A percentile compares a stretch with the other conserved stretches of the same genome.
phyloP scores from a whole-genome alignment of 257 asterid genomes.

The Salvia rosmarinus region DNA sequence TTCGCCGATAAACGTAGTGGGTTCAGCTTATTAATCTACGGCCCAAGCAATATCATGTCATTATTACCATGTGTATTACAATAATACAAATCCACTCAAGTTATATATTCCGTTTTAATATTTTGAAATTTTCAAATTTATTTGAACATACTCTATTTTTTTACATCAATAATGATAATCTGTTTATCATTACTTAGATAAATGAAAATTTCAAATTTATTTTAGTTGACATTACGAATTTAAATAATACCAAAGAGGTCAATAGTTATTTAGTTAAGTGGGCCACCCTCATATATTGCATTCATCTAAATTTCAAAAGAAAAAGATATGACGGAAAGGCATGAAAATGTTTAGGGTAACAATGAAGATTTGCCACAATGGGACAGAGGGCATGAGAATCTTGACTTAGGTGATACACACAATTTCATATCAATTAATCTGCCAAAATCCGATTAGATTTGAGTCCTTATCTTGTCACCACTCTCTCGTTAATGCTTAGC shows the following conservation, averaged over 20 bases:
- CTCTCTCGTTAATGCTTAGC: conserved; percentile 20
- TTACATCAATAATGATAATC: background rate
- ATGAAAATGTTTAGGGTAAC: conserved; percentile 25
- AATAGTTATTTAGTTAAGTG: conserved; percentile 30
- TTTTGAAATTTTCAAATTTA: background rate
- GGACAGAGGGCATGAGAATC: conserved; percentile 63
- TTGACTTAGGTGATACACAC: conserved; percentile 45
- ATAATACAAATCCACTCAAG: background rate
- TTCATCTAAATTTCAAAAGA: conserved; percentile 37
- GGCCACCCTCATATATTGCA: conserved; percentile 39
- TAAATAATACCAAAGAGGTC: background rate
- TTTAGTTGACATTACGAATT: background rate
- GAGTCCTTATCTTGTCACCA: conserved; percentile 48
- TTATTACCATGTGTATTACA: background rate
- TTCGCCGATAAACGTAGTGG: conserved; percentile 10
- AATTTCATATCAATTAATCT: conserved; percentile 31
- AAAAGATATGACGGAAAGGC: conserved; percentile 45
- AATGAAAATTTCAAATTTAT: background rate
- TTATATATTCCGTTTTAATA: background rate
- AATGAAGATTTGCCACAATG: conserved; percentile 41
- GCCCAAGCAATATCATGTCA: background rate
- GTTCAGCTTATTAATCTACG: conserved; percentile 9
- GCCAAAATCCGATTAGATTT: conserved; percentile 37
- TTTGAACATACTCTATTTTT: background rate
- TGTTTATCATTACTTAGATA: background rate